Conservation (phyloP, 2,329 filamentous ascomycete genomes). For the Neodidymelliopsis sp. region DNA sequence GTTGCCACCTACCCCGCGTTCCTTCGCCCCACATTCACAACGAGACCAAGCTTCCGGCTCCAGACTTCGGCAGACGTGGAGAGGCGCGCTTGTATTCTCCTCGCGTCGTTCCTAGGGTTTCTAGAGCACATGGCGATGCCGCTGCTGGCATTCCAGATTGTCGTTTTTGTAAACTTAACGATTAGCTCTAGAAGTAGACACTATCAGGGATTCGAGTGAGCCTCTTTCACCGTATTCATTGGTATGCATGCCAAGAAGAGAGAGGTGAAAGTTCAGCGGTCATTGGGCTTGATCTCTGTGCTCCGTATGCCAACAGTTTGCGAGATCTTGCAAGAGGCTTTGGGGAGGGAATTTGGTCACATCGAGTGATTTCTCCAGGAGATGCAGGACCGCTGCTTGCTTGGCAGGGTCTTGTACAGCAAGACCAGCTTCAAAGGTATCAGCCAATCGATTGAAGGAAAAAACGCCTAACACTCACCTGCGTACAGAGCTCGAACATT, state of each 20-base stretch:
- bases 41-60: too few species aligned
- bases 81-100: background rate
- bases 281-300: too few species aligned
- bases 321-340: constrained; percentile 36
- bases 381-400: constrained; percentile 33
- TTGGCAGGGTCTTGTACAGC: constrained; percentile 41
- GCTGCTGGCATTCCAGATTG: too few species aligned
- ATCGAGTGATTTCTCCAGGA: constrained; percentile 40
- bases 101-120: constrained; percentile 11
- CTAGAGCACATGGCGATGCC: background rate
- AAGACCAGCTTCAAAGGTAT: constrained; percentile 34
- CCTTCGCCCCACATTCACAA: background rate
- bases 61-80: background rate
- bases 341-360: constrained; percentile 42
- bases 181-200: too few species aligned
- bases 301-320: constrained; percentile 37
- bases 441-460: background rate
- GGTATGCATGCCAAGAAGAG: too few species aligned
- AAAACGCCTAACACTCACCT: constrained; percentile 24
- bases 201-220: too few species aligned
- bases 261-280: background rate
- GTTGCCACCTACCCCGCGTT: constrained; percentile 11
- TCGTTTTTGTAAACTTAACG: too few species aligned
- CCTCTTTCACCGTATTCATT: too few species aligned
- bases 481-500: constrained; percentile 41